Evolutionary conservation across 78 protist genomes (phyloP), one percentile per base, ranked within the genome.

Genomic region (Speleostelium caveatum): DNA sequence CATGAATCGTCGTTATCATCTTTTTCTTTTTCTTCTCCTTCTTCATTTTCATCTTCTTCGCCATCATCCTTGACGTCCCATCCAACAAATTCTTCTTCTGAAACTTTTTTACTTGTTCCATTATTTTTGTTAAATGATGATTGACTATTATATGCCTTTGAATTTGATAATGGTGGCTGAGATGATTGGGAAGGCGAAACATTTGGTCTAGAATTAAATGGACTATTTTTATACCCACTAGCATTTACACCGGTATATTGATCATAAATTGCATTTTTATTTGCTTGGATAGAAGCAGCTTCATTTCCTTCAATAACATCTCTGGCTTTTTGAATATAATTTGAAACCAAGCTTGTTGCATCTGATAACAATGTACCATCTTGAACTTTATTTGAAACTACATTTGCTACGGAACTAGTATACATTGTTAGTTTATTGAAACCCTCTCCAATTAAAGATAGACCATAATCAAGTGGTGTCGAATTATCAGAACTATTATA

Each of bases 311-410:
- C 63, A 3, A 72, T 33, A 4, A 33, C 78, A 53, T 69, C 91
- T 42, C 49, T 83, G 28, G 91, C 91, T 60, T 83, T 83, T 69
- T 83, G 91, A 33, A 83, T 56, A 45, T 83, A 83, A 1, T 26
- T 58, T 56, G 77, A 45, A 26, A 83, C 62, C 62, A 83, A 33
- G 2, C 51, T 32, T 56, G 75, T 63, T 16, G 91, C 69, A 10
- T 83, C 91, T 4, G 35, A 4, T 33, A 83, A 33, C 42, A 83
- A 71, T 42, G 91, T 83, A 12, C 91, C 91, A 71, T 83, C 91
- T 83, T 83, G 91, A 26, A 71, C 49, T 33, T 69, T 83, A 39
- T 60, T 35, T 41, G 71, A 59, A 28, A 83, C 91, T 42, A 83
- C 77, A 41, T 49, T 68, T 2, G 91, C 91, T 26, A 61, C 91